Evolutionary conservation across 2,329 filamentous ascomycete genomes (phyloP).

Genomic region (Exutisphaerella laricina): DNA sequence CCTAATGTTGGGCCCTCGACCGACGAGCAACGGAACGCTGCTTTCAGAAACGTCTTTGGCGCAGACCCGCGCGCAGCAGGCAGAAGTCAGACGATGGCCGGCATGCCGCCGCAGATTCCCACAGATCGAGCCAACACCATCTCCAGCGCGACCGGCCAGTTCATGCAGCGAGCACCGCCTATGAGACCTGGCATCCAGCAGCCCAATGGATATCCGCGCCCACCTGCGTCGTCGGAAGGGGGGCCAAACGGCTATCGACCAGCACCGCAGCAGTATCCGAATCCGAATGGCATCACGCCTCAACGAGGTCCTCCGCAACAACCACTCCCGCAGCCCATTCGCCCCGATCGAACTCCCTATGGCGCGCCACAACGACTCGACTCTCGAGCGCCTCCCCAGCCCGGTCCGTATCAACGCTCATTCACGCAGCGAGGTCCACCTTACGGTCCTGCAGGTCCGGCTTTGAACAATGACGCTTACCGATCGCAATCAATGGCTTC

Average conservation of each 20-base stretch:
- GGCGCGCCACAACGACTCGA: constrained; percentile 67
- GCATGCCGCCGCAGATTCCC: constrained; percentile 58
- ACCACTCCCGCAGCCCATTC: constrained; percentile 52
- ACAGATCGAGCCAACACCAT: constrained; percentile 70
- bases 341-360: constrained; percentile 63
- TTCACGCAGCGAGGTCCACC: constrained; percentile 27
- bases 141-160: constrained; percentile 40
- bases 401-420: constrained; percentile 41
- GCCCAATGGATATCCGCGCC: constrained; percentile 37
- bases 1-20: constrained; percentile 50
- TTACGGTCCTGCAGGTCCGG: constrained; percentile 42
- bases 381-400: constrained; percentile 47
- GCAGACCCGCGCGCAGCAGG: constrained; percentile 70
- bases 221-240: constrained; percentile 22
- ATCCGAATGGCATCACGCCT: constrained; percentile 33
- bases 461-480: constrained; percentile 77
- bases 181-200: constrained; percentile 41
- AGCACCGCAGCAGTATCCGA: constrained; percentile 25
- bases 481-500: constrained; percentile 90
- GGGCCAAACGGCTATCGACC: constrained; percentile 30
- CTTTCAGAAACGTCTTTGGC: constrained; percentile 94
- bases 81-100: constrained; percentile 92
- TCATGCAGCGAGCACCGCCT: constrained; percentile 57
- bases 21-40: constrained; percentile 75
- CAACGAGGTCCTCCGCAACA: constrained; percentile 41